Evolutionary conservation across 1,284 basidiomycete genomes (phyloP).

Genomic region (Moniliella sp.): DNA sequence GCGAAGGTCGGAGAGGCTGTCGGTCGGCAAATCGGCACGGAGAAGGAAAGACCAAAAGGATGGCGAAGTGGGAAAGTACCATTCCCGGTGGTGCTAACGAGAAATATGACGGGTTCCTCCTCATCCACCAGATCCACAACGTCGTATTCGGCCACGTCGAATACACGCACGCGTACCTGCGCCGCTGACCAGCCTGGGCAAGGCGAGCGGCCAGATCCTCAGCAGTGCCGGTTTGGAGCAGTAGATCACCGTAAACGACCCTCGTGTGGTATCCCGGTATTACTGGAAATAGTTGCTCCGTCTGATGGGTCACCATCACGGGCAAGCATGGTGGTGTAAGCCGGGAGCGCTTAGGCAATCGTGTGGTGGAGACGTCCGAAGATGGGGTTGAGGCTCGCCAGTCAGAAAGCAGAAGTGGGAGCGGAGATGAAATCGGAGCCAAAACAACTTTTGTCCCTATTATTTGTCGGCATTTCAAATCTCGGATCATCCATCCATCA

Average conservation of each 20-base stretch:
- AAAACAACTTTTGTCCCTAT: no score
- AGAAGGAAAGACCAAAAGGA: constrained; percentile 64
- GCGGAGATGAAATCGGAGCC: no score
- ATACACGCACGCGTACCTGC: constrained; percentile 6
- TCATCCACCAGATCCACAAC: constrained; percentile 11
- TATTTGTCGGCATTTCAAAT: no score
- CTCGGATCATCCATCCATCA: no score
- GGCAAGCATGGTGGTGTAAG: no score
- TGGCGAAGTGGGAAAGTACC: constrained; percentile 69
- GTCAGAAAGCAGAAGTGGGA: no score
- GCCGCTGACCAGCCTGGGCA: constrained; percentile 10
- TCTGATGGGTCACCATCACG: no score
- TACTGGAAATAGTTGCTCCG: no score
- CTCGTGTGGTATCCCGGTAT: no score
- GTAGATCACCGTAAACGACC: constrained; percentile 26
- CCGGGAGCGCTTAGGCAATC: no score
- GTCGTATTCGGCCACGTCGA: constrained; percentile 12
- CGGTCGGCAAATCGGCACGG: constrained; percentile 52
- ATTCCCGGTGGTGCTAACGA: constrained; percentile 74
- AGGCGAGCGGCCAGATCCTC: constrained; percentile 18
- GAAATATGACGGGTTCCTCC: constrained; percentile 49
- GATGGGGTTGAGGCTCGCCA: no score
- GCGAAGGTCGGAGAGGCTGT: constrained; percentile 13
- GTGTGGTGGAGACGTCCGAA: no score
- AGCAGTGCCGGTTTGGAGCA: constrained; percentile 26